Evolutionary conservation across 495 filamentous ascomycete species (phyloP), one percentile per base, ranked within the genome.

Genomic region (Hypoxylon perforatum): DNA sequence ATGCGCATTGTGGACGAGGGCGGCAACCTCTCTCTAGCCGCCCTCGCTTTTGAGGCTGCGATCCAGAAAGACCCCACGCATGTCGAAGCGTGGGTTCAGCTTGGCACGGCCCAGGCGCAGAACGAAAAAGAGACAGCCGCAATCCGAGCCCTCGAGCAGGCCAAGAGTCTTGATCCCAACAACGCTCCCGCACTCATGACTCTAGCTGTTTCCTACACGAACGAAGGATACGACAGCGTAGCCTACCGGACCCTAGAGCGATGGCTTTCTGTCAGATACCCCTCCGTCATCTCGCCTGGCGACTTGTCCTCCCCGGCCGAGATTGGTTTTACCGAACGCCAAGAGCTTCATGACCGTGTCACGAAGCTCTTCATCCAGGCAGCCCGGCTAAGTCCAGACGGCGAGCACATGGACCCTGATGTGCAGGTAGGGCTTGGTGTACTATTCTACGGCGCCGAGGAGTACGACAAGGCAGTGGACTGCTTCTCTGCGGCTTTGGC

Each of bases 81-180:
- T 77, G 85, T 94, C 33, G 91, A 94, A 22, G 95, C 95, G 0
- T 99, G 96, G 95, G 91, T 91, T 9, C 88, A 92, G 72, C 87
- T 99, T 38, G 96, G 95, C 63, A 86, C 87, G 51, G 90, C 93
- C 23, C 95, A 99, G 78, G 96, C 96, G 4, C 95, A 97, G 77
- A 99, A 99, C 77, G 95, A 99, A 73, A 99, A 99, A 78, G 95
- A 99, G 73, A 86, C 92, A 3, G 95, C 95, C 4, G 96, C 96
- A n/a, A 97, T 99, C 66, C 90, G 95, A n/a, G 95, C 96, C 4
- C 81, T 97, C 54, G 95, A 97, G 79, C 92, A 94, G 70, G 93
- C 94, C 12, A 80, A 97, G 49, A 94, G 92, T 76, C 80, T 94
- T 8, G 93, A 97, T 69, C 87, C 92, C 1, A 87, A 87, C 68